Conservation (phyloP, 192 early-diverging fungal species). For the Pilobolus umbonatus region DNA sequence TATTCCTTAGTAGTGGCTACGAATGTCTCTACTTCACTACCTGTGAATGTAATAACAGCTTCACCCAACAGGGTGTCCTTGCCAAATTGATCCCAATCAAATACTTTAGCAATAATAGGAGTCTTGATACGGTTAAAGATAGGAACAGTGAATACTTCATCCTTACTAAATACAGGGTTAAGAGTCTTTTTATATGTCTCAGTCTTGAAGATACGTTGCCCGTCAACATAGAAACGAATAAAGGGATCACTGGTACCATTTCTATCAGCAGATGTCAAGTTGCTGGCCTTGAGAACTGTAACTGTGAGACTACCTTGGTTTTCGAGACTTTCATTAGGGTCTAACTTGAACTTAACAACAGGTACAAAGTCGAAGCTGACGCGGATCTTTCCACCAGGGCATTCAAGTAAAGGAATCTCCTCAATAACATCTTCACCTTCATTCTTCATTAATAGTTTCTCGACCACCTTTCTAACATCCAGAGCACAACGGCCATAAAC, state of each 20-base stretch:
- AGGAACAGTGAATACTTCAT: slow-evolving; percentile 60
- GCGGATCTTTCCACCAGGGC: slow-evolving; percentile 27
- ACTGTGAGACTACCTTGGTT: slow-evolving; percentile 65
- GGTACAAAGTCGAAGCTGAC: slow-evolving; percentile 44
- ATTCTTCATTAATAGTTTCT: not conserved
- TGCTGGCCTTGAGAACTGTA: slow-evolving; percentile 48
- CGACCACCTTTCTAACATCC: not conserved
- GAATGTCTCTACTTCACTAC: slow-evolving; percentile 26
- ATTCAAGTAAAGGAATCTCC: slow-evolving; percentile 14
- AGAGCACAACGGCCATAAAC: not conserved
- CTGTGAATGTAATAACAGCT: slow-evolving; percentile 44
- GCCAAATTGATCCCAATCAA: slow-evolving; percentile 76
- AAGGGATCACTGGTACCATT: slow-evolving; percentile 70
- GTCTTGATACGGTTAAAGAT: slow-evolving; percentile 50
- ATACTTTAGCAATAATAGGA: slow-evolving; percentile 59
- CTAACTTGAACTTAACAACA: slow-evolving; percentile 37
- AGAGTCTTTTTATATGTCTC: slow-evolving; percentile 68
- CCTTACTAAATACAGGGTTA: slow-evolving; percentile 58
- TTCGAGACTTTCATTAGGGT: slow-evolving; percentile 47
- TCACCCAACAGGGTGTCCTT: slow-evolving; percentile 55
- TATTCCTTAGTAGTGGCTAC: not conserved
- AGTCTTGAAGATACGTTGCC: slow-evolving; percentile 63
- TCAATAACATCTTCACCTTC: slow-evolving; percentile 10
- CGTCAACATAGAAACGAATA: slow-evolving; percentile 59
- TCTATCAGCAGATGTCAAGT: slow-evolving; percentile 66